Evolutionary conservation across 169 alveolate species (phyloP), one percentile per base, ranked within the genome.

Genomic region (Fabrea salina): DNA sequence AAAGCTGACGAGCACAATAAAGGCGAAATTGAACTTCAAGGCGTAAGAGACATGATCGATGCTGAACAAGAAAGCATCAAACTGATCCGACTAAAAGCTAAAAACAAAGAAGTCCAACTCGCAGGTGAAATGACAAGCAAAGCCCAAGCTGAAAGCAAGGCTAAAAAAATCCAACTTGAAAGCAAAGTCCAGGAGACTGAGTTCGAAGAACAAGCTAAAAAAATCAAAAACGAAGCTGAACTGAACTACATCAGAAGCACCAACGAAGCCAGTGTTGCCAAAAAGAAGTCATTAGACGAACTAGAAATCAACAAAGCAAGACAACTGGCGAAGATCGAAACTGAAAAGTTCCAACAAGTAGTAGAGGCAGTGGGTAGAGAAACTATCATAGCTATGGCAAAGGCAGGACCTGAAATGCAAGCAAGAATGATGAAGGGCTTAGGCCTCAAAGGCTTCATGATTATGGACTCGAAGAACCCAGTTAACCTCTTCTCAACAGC

Each of bases 381-480:
- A 32, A 88, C 93, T n/a, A 84, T 88, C 8, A 82, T 82, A 1
- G 80, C 90, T 22, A 88, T 88, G 91, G 93, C 93, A 30, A 88
- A 66, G 74, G 92, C 92, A 30, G 92, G 92, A 19, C 92, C 92
- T 35, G 92, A 87, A 66, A 47, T 83, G n/a, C 82, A 88, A 71
- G 91, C 91, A 4, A 80, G 82, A 53, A 53, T 88, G 40, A 75
- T 88, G 22, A 75, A 83, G 37, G 93, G 93, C 11, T 79, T 87
- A 22, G 93, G 93, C 25, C 77, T 87, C 3, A 82, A 87, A 78
- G 93, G 93, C 37, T 87, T 75, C 71, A 66, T 83, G 82, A 75
- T 87, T 5, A 86, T 80, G 68, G 85, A 87, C 70, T 86, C 89
- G 33, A 87, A 87, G 75, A 77, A 87, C 61, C 84, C 93, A 11